Evolutionary conservation across 257 asterid species (phyloP), one percentile per base, ranked within the genome.

Genomic region (Echium plantagineum): DNA sequence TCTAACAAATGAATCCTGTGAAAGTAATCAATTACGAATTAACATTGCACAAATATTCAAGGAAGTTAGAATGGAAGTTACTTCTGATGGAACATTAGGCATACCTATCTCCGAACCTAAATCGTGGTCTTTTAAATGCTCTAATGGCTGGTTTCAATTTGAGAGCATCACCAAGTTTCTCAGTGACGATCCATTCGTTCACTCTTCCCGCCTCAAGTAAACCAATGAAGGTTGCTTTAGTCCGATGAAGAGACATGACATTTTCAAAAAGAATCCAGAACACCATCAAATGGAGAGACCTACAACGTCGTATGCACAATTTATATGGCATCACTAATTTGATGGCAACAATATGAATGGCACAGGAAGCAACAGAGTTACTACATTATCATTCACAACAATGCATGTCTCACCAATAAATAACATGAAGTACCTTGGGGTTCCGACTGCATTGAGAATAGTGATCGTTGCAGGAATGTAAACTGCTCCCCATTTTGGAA

Each of bases 181-280:
- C 95, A 0, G 98, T 91, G 10, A 91, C 98, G 9, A 91, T 80
- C 98, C 98, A 91, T 78, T 91, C 98, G 38, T 91, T 91, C 63
- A 82, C 96, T 67, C 98, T 72, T 32, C 85, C 94, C 0, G 85
- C 84, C 80, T 88, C 98, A 71, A 91, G 56, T 80, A 91, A 63
- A 20, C 98, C 98, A 47, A 91, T 80, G 78, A 91, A 75, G 65
- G 96, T 88, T n/a, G 94, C 98, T 65, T 85, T 91, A 2, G 95
- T 80, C 38, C 98, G 85, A 63, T 91, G 98, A 0, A 91, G 83
- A 1, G 98, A 82, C 98, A 88, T 85, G 7, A 85, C 98, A 42
- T 91, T 91, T 86, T 91, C 96, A 47, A 85, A 91, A 47, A 88
- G 89, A 72, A 91, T 88, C 96, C 96, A 91, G 52, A 88, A 85